Conservation (phyloP, 148 eudicot species). For the Persicaria tinctoria region DNA sequence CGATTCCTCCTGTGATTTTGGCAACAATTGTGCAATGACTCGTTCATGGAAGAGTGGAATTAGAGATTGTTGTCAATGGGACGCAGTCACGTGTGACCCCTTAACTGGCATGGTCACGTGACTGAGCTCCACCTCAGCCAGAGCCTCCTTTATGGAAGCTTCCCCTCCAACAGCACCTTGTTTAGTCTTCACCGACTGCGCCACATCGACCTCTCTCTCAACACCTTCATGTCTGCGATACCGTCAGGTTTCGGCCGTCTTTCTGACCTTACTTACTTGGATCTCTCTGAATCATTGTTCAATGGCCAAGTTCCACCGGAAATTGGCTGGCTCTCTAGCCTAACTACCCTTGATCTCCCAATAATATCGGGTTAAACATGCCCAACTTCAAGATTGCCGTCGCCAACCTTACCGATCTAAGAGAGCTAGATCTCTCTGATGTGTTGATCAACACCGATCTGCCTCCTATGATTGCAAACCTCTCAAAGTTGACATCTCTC, state of each 20-base stretch:
- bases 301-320: slow-evolving; percentile 14
- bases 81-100: slow-evolving; percentile 19
- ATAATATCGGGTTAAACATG: neutral
- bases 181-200: slow-evolving; percentile 15
- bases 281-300: slow-evolving; percentile 4
- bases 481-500: too few relatives aligned
- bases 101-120: slow-evolving; percentile 18
- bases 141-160: slow-evolving; percentile 14
- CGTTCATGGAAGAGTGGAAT: slow-evolving; percentile 10
- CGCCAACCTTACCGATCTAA: too few relatives aligned
- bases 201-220: slow-evolving; percentile 11
- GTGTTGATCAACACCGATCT: too few relatives aligned
- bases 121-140: slow-evolving; percentile 20
- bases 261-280: slow-evolving; percentile 11
- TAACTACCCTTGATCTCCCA: slow-evolving; percentile 14
- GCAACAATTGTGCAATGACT: too few relatives aligned
- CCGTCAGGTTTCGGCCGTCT: neutral
- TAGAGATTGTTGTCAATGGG: slow-evolving; percentile 22
- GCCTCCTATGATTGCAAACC: too few relatives aligned
- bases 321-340: slow-evolving; percentile 3
- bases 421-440: too few relatives aligned
- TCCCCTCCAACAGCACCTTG: slow-evolving; percentile 15
- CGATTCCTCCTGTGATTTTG: too few relatives aligned
- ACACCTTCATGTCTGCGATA: slow-evolving; percentile 1
- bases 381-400: neutral